Evolutionary conservation across 169 alveolate genomes (phyloP), one percentile per base, ranked within the genome.

Genomic region (Eimeria maxima): DNA sequence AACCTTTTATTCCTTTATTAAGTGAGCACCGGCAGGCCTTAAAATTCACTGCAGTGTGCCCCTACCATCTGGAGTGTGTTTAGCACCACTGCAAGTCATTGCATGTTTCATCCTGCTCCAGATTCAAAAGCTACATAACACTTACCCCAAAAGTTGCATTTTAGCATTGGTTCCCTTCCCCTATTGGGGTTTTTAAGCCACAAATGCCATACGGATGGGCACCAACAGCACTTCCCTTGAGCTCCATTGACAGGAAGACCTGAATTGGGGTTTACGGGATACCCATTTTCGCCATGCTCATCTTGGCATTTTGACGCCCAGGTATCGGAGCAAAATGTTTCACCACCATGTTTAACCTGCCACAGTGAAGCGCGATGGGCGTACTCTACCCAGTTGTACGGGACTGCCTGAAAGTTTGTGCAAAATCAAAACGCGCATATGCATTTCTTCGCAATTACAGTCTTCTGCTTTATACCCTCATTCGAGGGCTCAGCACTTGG

Each of bases 281-380:
- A 87, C 16, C 94, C 94, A 65, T 65, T 65, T 27, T 87, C 94
- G 20, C 94, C 94, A 65, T 87, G 94, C 63, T 87, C 94, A 63
- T 87, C 94, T 67, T 87, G 94, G 65, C 94, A 87, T 63, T 87
- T 87, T 71, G 94, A 87, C n/a, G 84, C 94, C 94, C 94, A 87
- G 0, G 94, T 65, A 1, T 87, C 83, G 13, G 94, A 60, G 45
- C 94, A 87, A 29, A 87, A 87, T n/a, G 53, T 65, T 65, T 87
- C 94, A 11, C 94, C 94, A 4, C 94, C 94, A 22, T 87, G 24
- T 38, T 87, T 87, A 18, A 87, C 94, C 83, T 87, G 94, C 94
- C 94, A 87, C 33, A 87, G 24, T 42, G 20, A 24, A 44, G 94
- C 94, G 81, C 94, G 94, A n/a, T 87, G 94, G 53, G 94, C 94